These are phyloP conservation scores for Orbilia brochopaga DNA, from an alignment of 2,329 filamentous ascomycete species.

Conservation along the genomic window DNA sequence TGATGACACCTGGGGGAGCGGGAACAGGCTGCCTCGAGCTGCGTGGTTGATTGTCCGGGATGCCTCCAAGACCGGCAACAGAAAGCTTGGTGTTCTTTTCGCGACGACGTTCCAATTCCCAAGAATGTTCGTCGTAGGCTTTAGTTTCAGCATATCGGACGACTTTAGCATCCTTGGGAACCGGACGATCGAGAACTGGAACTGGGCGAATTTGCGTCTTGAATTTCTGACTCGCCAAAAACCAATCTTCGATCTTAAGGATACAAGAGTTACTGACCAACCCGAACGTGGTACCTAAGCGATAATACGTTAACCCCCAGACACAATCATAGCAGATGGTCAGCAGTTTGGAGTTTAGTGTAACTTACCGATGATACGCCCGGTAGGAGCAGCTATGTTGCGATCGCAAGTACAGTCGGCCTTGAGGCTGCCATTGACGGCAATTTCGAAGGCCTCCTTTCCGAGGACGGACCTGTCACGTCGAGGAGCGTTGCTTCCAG, in stretches of 20 bases:
- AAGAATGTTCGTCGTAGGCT: slow-evolving; percentile 29
- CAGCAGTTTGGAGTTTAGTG: background rate
- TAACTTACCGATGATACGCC: slow-evolving; percentile 21
- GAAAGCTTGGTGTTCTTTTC: slow-evolving; percentile 9
- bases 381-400: slow-evolving; percentile 11
- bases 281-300: slow-evolving; percentile 33
- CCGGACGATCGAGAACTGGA: slow-evolving; percentile 20
- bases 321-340: background rate
- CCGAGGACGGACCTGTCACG: slow-evolving; percentile 33
- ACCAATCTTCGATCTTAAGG: slow-evolving; percentile 34
- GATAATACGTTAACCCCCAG: background rate
- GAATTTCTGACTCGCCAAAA: slow-evolving; percentile 26
- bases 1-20: slow-evolving; percentile 11
- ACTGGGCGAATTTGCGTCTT: slow-evolving; percentile 14
- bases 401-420: slow-evolving; percentile 22
- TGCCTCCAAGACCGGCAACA: slow-evolving; percentile 15
- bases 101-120: slow-evolving; percentile 16
- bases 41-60: background rate
- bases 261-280: slow-evolving; percentile 24
- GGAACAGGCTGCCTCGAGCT: background rate
- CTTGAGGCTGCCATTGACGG: slow-evolving; percentile 10
- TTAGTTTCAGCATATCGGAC: slow-evolving; percentile 11
- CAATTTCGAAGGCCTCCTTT: slow-evolving; percentile 33
- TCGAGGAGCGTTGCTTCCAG: slow-evolving; percentile 16
- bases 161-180: slow-evolving; percentile 23